Percentiles rank a stretch among this genome's conserved stretches.
Evolutionary conservation across 495 filamentous ascomycete genomes (phyloP).

Genomic region (Talaromyces trachyspermus): DNA sequence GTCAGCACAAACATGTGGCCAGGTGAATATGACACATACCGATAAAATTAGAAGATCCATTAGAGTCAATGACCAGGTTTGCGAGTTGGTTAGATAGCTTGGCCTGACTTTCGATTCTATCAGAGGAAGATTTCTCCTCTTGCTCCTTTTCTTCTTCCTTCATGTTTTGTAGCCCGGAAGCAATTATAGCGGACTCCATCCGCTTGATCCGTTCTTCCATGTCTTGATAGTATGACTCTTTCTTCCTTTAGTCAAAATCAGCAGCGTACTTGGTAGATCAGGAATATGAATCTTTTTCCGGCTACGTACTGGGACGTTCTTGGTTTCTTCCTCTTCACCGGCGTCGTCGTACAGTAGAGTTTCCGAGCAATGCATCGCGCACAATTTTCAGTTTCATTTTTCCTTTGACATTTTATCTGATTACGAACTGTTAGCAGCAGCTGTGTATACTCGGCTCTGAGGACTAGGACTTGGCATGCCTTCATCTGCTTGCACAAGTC

Average conservation of each 20-base stretch:
- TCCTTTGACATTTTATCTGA: slow-evolving; percentile 5
- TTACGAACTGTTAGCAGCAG: background rate
- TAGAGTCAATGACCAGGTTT: slow-evolving; percentile 4
- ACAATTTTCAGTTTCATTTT: background rate
- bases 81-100: slow-evolving; percentile 2
- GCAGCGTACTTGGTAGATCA: background rate
- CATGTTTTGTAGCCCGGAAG: background rate
- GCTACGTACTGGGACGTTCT: background rate
- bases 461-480: background rate
- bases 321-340: slow-evolving; percentile 1
- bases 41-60: slow-evolving; percentile 6
- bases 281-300: background rate
- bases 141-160: background rate
- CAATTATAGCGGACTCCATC: slow-evolving; percentile 5
- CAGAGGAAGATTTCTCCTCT: background rate
- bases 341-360: slow-evolving; percentile 4
- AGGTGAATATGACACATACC: background rate
- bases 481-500: slow-evolving; percentile 7
- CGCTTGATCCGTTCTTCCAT: slow-evolving; percentile 5
- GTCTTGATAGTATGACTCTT: slow-evolving; percentile 2
- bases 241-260: background rate
- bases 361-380: slow-evolving; percentile 3
- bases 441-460: background rate
- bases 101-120: slow-evolving; percentile 5
- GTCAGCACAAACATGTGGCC: background rate